Evolutionary conservation across 768 basidiomycete species (phyloP), one percentile per base, ranked within the genome.

Genomic region (Lactarius indigo): DNA sequence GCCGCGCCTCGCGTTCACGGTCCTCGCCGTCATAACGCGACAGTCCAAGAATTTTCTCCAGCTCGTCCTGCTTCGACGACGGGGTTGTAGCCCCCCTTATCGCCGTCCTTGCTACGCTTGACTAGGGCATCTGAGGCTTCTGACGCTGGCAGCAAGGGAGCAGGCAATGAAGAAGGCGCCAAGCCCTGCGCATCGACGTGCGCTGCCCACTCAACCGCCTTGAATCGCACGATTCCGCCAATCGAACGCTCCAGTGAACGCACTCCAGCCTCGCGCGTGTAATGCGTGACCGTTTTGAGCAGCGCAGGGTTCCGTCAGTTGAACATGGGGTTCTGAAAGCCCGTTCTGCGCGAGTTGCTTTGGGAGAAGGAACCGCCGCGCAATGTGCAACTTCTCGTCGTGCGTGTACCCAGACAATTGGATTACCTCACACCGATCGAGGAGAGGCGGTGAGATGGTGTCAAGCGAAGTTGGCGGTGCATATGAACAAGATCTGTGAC

Each of bases 251-350:
- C 95, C 18, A 96, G 83, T 55, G 86, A 87, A 41, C 96, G 86
- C n/a, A 98, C 95, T 39, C 96, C 96, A 0, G 94, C 93, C 76
- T 98, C 95, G 7, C 92, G 82, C 2, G 95, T 96, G 72, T 94
- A 96, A 26, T 87, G 82, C 1, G 88, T 90, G 23, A 89, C 87
- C 58, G 96, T 83, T 59, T 85, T 83, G 63, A 88, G 76, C 37
- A 96, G 75, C 0, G 89, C 87, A n/a, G 12, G 86, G 85, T 59
- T 93, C 88, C 0, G 86, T 86, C 52, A 97, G 78, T 26, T 78
- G 75, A 31, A 96, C 78, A 30, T 89, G 86, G 1, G 81, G 78
- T 0, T 81, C 77, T 7, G 84, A 76, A 59, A 97, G 80, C 0
- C 90, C 92, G 72, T 96, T 95, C 9, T 90, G 87, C 33, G 75